Conservation (phyloP, 768 basidiomycete genomes). For the Phaeotremella skinneri region DNA sequence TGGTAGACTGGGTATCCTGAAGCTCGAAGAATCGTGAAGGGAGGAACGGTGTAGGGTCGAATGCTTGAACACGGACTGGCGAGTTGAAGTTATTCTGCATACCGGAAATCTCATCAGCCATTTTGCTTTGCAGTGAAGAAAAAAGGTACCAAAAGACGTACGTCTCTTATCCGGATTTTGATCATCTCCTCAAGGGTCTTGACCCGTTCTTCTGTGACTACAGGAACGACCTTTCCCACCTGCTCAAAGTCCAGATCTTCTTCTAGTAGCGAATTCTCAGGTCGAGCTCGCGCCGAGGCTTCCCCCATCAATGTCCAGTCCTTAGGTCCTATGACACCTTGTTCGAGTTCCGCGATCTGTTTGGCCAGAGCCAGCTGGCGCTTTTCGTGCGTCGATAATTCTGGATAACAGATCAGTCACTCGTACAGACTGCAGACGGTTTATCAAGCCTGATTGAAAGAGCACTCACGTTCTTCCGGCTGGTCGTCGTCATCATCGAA, state of each 20-base stretch:
- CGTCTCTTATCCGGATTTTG: conserved; percentile 79
- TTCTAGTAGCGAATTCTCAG: conserved; percentile 85
- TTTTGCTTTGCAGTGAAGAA: neutral
- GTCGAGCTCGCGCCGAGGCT: conserved; percentile 73
- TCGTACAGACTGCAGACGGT: conserved; percentile 15
- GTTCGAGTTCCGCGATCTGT: conserved; percentile 78
- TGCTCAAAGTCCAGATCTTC: conserved; percentile 95
- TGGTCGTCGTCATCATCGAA: conserved; percentile 58
- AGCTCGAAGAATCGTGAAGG: conserved; percentile 86
- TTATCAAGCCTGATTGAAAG: conserved; percentile 3
- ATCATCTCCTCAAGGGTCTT: conserved; percentile 81
- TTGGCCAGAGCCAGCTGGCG: conserved; percentile 69
- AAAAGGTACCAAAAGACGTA: conserved; percentile 40
- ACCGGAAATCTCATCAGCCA: conserved; percentile 1
- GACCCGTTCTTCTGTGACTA: conserved; percentile 84
- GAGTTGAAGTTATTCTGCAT: conserved; percentile 74
- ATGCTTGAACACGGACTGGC: conserved; percentile 73
- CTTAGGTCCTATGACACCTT: conserved; percentile 81
- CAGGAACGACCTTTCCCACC: conserved; percentile 76
- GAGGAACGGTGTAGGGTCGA: conserved; percentile 83
- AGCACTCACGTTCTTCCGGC: conserved; percentile 47
- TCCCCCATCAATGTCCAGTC: conserved; percentile 94
- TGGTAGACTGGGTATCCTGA: conserved; percentile 79
- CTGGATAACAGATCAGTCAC: conserved; percentile 40
- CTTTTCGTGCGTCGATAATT: conserved; percentile 74